These are phyloP conservation scores for Colletotrichum nymphaeae DNA, from an alignment of 2,329 filamentous ascomycete species.

Conservation along the genomic window DNA sequence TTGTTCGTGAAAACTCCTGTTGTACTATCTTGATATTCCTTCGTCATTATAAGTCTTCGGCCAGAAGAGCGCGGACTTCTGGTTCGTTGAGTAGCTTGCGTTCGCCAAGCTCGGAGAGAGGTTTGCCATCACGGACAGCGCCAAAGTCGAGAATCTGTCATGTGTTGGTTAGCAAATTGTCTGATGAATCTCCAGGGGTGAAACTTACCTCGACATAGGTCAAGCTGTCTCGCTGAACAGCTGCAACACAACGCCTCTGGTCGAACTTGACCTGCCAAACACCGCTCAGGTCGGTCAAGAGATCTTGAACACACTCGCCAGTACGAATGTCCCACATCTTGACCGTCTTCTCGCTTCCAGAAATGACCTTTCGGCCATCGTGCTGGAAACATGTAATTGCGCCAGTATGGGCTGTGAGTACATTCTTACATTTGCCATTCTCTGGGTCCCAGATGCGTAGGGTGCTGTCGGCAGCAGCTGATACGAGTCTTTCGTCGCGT, in stretches of 20 bases:
- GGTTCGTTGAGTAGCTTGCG: conserved; percentile 76
- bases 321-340: conserved; percentile 99
- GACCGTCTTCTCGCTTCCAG: conserved; percentile 91
- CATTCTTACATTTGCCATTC: conserved; percentile 88
- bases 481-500: conserved; percentile 89
- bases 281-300: conserved; percentile 92
- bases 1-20: conserved; percentile 28
- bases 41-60: conserved; percentile 50
- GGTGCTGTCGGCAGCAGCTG: conserved; percentile 94
- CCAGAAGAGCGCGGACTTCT: conserved; percentile 63
- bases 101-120: conserved; percentile 80
- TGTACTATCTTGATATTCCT: conserved; percentile 5
- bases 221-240: conserved; percentile 90
- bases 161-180: background rate
- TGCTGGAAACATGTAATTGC: conserved; percentile 99
- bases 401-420: conserved; percentile 91
- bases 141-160: conserved; percentile 94
- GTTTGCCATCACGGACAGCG: conserved; percentile 87
- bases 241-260: conserved; percentile 92
- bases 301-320: conserved; percentile 91
- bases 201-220: conserved; percentile 92
- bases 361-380: conserved; percentile 95
- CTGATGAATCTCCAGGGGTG: background rate
- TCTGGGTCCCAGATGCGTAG: conserved; percentile 97
- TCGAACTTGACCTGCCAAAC: conserved; percentile 99